Evolutionary conservation across 495 filamentous ascomycete species (phyloP).

Genomic region (Thermothielavioides terrestris): DNA sequence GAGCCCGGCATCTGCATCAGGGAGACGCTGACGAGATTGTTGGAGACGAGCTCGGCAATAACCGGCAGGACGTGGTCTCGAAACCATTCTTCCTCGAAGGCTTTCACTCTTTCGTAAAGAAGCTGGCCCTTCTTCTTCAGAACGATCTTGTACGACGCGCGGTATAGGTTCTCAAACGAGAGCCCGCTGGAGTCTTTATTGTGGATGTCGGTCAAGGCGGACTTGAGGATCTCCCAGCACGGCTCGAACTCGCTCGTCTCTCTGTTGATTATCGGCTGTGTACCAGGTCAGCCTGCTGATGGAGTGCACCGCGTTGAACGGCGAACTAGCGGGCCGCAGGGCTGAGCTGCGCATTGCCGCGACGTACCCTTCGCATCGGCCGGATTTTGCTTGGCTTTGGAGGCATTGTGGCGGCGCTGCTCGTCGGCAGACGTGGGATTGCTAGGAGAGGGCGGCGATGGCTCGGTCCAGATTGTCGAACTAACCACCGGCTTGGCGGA

Average conservation of each 20-base stretch:
- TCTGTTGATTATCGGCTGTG: conserved; percentile 22
- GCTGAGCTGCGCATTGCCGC: too few relatives aligned
- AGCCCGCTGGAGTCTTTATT: conserved; percentile 81
- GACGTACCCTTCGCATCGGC: conserved; percentile 20
- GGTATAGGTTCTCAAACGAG: conserved; percentile 93
- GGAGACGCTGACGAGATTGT: conserved; percentile 45
- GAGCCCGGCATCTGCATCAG: conserved; percentile 41
- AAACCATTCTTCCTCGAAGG: conserved; percentile 76
- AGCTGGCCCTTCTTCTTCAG: conserved; percentile 73
- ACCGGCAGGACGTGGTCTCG: conserved; percentile 53
- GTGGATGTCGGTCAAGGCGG: conserved; percentile 78
- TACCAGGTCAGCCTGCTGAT: too few relatives aligned
- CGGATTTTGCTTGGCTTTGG: conserved; percentile 18
- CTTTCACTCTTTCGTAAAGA: conserved; percentile 72
- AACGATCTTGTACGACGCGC: conserved; percentile 93
- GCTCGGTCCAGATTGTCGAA: conserved; percentile 3
- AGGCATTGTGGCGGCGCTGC: conserved; percentile 17
- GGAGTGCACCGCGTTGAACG: too few relatives aligned
- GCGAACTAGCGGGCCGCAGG: neutral
- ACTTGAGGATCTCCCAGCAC: conserved; percentile 65
- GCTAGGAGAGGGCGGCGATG: neutral
- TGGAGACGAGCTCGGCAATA: conserved; percentile 54
- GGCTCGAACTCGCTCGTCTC: conserved; percentile 58
- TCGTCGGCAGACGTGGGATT: too few relatives aligned
- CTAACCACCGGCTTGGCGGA: neutral